Percentiles rank a stretch among this genome's conserved stretches.
phyloP scores from a whole-genome alignment of 495 filamentous ascomycete genomes.

The Tuber melanosporum region DNA sequence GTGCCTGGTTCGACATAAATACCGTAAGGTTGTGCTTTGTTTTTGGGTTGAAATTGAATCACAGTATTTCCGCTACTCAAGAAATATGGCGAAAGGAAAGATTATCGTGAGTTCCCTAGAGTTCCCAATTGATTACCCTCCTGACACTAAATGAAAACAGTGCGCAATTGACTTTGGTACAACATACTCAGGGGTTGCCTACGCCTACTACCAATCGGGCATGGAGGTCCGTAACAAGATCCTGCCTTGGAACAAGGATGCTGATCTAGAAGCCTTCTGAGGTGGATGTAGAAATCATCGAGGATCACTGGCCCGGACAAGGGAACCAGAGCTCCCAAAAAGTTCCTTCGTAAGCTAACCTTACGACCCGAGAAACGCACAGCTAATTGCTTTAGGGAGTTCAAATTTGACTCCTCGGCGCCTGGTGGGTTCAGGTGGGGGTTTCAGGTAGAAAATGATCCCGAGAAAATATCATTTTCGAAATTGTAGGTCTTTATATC shows the following conservation, averaged over 20 bases:
- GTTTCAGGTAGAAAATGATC: conserved; percentile 23
- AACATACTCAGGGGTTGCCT: conserved; percentile 21
- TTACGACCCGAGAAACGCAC: background rate
- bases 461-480: conserved; percentile 28
- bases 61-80: background rate
- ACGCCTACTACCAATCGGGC: conserved; percentile 5
- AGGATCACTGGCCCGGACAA: background rate
- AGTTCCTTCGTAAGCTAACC: background rate
- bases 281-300: background rate
- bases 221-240: background rate
- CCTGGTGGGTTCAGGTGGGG: conserved; percentile 29
- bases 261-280: background rate
- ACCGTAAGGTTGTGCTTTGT: background rate
- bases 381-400: conserved; percentile 8
- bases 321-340: background rate
- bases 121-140: background rate
- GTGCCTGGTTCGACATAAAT: background rate
- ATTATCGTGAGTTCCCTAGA: background rate
- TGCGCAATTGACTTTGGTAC: conserved; percentile 27
- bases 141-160: background rate
- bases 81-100: conserved; percentile 1
- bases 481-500: conserved; percentile 18
- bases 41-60: background rate
- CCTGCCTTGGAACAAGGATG: background rate
- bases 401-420: conserved; percentile 20